Percentiles rank a stretch among this genome's conserved stretches.
These are phyloP conservation scores for Cryptococcus neoformans DNA, from an alignment of 1,284 basidiomycete genomes.

Conservation along the genomic window DNA sequence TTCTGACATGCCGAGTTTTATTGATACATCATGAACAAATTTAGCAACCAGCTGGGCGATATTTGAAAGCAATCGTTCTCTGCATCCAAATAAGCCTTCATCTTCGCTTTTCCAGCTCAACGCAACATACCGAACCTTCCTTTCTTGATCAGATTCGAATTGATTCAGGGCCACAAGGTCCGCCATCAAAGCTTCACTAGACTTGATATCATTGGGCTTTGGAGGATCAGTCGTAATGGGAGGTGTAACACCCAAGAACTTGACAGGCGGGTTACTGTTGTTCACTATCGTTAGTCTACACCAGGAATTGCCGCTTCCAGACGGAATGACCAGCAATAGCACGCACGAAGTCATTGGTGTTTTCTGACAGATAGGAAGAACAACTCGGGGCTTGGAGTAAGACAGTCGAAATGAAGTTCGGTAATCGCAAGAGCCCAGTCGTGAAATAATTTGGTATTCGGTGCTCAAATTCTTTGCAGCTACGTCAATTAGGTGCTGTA, in stretches of 20 bases:
- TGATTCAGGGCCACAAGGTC: slow-evolving; percentile 82
- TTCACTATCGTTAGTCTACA: too few relatives aligned
- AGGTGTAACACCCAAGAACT: slow-evolving; percentile 62
- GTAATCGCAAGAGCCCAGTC: too few relatives aligned
- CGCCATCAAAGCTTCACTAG: slow-evolving; percentile 71
- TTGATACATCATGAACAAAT: slow-evolving; percentile 83
- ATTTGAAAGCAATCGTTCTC: slow-evolving; percentile 89
- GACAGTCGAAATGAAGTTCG: too few relatives aligned
- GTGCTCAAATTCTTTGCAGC: too few relatives aligned
- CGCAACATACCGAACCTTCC: slow-evolving; percentile 71
- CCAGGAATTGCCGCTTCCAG: too few relatives aligned
- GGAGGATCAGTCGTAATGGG: slow-evolving; percentile 77
- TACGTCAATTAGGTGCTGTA: too few relatives aligned
- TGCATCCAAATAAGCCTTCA: slow-evolving; percentile 43
- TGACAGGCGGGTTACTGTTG: slow-evolving; percentile 3
- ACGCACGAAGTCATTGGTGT: too few relatives aligned
- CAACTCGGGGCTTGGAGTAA: too few relatives aligned
- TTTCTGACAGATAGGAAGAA: too few relatives aligned
- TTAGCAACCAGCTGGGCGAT: slow-evolving; percentile 87
- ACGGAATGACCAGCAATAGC: too few relatives aligned
- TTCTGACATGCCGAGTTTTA: slow-evolving; percentile 78
- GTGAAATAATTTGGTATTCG: too few relatives aligned
- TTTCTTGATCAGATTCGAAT: slow-evolving; percentile 88
- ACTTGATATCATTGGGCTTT: slow-evolving; percentile 65
- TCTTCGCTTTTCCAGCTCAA: not conserved